Base-by-base conservation (phyloP, 495 filamentous ascomycete genomes). In the Parathielavia appendiculata region DNA sequence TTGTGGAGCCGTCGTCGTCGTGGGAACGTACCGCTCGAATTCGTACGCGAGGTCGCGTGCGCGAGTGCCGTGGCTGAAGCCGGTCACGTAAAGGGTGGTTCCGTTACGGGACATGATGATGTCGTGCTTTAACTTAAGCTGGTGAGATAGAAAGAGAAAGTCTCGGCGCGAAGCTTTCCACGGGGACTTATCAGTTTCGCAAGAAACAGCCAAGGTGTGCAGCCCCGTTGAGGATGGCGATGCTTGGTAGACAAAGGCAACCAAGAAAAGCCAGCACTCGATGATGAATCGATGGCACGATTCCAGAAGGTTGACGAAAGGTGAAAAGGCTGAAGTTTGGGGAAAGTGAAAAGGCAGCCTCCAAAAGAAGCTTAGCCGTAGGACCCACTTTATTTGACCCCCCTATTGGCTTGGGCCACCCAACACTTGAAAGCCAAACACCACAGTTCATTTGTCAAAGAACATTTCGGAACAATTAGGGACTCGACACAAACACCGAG, bases 41-140 rank as follows among this genome's bases (percentile, higher is more conserved):
- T 99, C 93, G 89, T 96, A 97, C 80, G 93, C 93, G 75, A 99
- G 90, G 79, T 99, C 93, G 83, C 95, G 91, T 72, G 93, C 93
- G 80, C 93, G 91, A 73, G 93, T 99, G 69, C 93, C 95, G 75
- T 96, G 92, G 80, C 92, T 93, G 76, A 99, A 99, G 80, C 93
- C 93, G 68, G 79, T 80, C 65, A 97, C 93, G 81, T 98, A 98
- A 56, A 98, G 90, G 34, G 93, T 98, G 43, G 92, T 96, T 54
- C 87, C 85, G 68, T 88, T 85, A 64, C 92, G 90, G 82, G 91
- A 96, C 91, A 96, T 97, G 65, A 62, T 79, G 41, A 48, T 53
- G 60, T 16, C n/a, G n/a, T n/a, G n/a, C n/a, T n/a, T n/a, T n/a
- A n/a, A n/a, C n/a, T n/a, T n/a, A n/a, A n/a, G n/a, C n/a, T 30